Evolutionary conservation across 2,329 filamentous ascomycete species (phyloP), one percentile per base, ranked within the genome.

Genomic region (Ciborinia camelliae): DNA sequence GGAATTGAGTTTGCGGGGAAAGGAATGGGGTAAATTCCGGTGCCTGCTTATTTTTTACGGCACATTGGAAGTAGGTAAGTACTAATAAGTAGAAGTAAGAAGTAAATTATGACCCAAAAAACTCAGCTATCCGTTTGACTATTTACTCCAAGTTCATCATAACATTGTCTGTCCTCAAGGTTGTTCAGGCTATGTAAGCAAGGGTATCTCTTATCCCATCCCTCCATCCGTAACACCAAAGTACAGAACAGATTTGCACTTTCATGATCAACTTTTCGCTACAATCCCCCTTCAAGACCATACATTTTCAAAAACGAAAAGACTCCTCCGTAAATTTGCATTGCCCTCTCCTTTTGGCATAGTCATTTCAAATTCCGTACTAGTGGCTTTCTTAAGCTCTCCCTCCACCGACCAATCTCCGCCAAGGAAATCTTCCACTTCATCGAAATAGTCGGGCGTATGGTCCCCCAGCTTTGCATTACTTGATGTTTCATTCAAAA

Each of bases 321-420:
- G 41, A 20, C 65, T 71, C 48, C 66, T 52, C 48, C 70, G 66
- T 62, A 60, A 69, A 37, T 59, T 62, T 4, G 65, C 65, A 54
- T 62, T 67, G 35, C 62, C 64, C 41, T 69, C 48, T 28, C 32
- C 23, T n/a, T 47, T 55, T 5, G 35, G 23, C 15, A 50, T 43
- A 14, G 30, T 7, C 32, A 20, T 57, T 6, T 51, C 47, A 59
- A 51, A 41, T n/a, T 23, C 54, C 15, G 57, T 20, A n/a, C 65
- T 54, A 12, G 63, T 79, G 9, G 68, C 72, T 62, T 75, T 75
- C 54, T 74, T 71, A 20, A 78, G 67, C 66, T 77, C 77, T 0
- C 71, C 62, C 32, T 79, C 75, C 10, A 78, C 72, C 60, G 78
- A 76, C 77, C 77, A 80, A 26, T 71, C 71, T 5, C 71, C 71